A percentile compares a stretch with the other conserved stretches of the same genome.
Evolutionary conservation across 805 yeast species (phyloP).

Genomic region (Middelhovenomyces tepae): DNA sequence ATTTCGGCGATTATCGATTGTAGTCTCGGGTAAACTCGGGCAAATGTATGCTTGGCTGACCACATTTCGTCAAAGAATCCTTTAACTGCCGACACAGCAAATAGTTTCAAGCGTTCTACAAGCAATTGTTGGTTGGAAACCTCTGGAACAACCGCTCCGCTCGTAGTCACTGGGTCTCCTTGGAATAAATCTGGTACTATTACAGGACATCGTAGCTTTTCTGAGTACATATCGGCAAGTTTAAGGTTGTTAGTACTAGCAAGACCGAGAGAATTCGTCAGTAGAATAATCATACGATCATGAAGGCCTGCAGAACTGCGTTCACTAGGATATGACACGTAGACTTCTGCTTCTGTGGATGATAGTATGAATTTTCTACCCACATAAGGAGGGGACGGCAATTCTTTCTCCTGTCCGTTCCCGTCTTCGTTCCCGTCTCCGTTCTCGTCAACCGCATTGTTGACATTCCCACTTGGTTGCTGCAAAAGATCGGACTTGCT

Average conservation of each 20-base stretch:
- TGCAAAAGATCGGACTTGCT: too few species aligned
- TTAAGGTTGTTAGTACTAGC: constrained; percentile 22
- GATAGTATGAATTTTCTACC: constrained; percentile 19
- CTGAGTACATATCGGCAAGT: constrained; percentile 24
- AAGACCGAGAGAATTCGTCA: constrained; percentile 27
- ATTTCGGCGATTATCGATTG: constrained; percentile 22
- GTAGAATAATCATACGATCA: constrained; percentile 14
- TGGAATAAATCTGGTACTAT: constrained; percentile 27
- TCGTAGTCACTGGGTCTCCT: constrained; percentile 21
- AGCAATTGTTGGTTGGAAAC: constrained; percentile 4
- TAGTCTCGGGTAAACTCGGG: constrained; percentile 22
- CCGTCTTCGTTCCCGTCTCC: too few species aligned
- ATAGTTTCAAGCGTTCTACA: constrained; percentile 17
- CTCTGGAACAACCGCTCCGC: constrained; percentile 14
- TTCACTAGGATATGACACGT: constrained; percentile 13
- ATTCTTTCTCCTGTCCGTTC: too few species aligned
- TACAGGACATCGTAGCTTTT: constrained; percentile 20
- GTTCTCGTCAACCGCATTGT: too few species aligned
- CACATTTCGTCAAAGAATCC: constrained; percentile 30
- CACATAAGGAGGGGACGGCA: too few species aligned
- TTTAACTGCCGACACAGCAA: constrained; percentile 20
- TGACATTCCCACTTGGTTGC: too few species aligned
- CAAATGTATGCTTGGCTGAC: constrained; percentile 27
- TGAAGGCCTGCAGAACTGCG: background rate
- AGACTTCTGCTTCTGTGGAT: constrained; percentile 15